Evolutionary conservation across 352 stramenopile species (phyloP).

Genomic region (Phytopythium montanum): DNA sequence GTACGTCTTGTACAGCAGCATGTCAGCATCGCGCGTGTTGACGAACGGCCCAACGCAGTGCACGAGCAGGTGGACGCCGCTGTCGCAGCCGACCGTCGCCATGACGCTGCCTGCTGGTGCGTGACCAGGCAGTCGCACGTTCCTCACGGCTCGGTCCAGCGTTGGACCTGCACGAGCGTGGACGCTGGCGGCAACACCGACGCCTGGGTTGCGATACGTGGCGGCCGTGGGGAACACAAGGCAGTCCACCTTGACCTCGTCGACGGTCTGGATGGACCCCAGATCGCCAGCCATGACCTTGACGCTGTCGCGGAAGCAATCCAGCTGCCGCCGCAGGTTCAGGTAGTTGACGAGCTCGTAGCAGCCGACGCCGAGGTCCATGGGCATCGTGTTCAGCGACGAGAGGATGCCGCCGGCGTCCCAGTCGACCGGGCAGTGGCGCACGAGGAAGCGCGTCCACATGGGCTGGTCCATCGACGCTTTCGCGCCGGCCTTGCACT

Average conservation of each 20-base stretch:
- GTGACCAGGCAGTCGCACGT: conserved; percentile 5
- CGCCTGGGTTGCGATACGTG: conserved; percentile 30
- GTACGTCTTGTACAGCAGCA: conserved; percentile 52
- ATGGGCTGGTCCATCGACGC: conserved; percentile 10
- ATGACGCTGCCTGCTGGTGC: conserved; percentile 18
- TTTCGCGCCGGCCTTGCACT: not conserved
- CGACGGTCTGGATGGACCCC: conserved; percentile 24
- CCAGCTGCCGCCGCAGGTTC: conserved; percentile 34
- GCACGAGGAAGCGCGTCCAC: conserved; percentile 20
- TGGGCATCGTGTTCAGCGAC: not conserved
- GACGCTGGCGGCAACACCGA: conserved; percentile 42
- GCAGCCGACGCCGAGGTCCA: conserved; percentile 13
- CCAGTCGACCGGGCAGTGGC: conserved; percentile 14
- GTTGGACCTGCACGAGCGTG: conserved; percentile 39
- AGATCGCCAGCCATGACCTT: conserved; percentile 44
- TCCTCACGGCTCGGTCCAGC: conserved; percentile 15
- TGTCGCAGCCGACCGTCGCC: conserved; percentile 39
- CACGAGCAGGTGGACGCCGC: conserved; percentile 41
- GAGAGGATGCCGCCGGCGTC: conserved; percentile 1
- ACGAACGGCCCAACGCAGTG: conserved; percentile 45
- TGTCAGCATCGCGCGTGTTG: not conserved
- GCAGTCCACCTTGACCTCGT: conserved; percentile 38
- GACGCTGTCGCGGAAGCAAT: conserved; percentile 31
- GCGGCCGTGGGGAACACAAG: conserved; percentile 55
- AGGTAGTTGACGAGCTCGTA: conserved; percentile 31